Percentiles rank a stretch among this genome's conserved stretches.
These are phyloP conservation scores for Erodium maritimum DNA, from an alignment of 345 rosid species.

Conservation along the genomic window DNA sequence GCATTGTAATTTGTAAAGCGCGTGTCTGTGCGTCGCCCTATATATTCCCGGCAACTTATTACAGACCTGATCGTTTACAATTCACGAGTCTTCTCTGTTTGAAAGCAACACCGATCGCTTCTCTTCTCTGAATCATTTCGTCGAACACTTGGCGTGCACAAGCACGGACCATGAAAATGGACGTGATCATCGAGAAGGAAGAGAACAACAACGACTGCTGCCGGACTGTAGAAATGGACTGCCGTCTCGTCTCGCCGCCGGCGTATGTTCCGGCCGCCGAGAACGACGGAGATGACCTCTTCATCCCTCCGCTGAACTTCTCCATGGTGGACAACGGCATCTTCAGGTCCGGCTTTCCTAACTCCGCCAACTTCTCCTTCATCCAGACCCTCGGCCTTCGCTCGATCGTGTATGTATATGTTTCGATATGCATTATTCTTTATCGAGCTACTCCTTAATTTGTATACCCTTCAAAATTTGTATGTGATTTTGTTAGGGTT, in stretches of 20 bases:
- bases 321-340: constrained; percentile 89
- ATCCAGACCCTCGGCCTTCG: constrained; percentile 78
- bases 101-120: neutral
- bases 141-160: neutral
- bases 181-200: neutral
- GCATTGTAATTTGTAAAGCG: neutral
- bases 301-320: constrained; percentile 81
- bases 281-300: constrained; percentile 25
- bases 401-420: constrained; percentile 66
- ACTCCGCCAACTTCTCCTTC: constrained; percentile 77
- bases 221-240: constrained; percentile 16
- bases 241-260: constrained; percentile 18
- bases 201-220: neutral
- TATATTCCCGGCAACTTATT: too few relatives aligned
- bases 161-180: neutral
- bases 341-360: constrained; percentile 95
- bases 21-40: neutral
- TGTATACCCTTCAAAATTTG: neutral
- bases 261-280: constrained; percentile 17
- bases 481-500: neutral
- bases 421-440: neutral
- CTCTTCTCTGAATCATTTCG: neutral
- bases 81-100: neutral
- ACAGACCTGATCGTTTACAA: neutral
- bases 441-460: neutral